Conservation (phyloP, 306 rosid species). For the Phaseolus lunatus region DNA sequence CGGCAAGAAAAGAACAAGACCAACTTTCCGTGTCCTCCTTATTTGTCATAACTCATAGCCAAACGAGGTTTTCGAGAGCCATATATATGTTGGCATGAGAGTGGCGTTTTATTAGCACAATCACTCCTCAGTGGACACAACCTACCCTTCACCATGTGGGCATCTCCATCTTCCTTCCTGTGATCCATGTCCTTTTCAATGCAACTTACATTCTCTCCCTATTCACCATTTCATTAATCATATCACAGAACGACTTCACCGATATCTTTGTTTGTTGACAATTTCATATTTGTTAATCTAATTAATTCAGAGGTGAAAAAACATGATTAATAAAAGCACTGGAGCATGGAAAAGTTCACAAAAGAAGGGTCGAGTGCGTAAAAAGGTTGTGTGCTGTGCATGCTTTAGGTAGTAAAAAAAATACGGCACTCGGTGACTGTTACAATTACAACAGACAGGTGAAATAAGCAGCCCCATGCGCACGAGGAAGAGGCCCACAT, state of each 20-base stretch:
- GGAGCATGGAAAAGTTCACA: background rate
- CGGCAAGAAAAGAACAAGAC: conserved; percentile 45
- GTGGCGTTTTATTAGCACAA: conserved; percentile 21
- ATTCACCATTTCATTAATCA: background rate
- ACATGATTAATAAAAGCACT: background rate
- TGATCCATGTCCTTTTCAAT: conserved; percentile 23
- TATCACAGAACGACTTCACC: conserved; percentile 7
- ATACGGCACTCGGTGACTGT: background rate
- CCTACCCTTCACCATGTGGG: conserved; percentile 13
- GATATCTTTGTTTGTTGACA: background rate
- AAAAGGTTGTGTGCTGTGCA: background rate
- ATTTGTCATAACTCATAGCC: conserved; percentile 35
- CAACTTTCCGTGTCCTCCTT: conserved; percentile 6
- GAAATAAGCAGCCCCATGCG: conserved; percentile 1
- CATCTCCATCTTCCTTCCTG: conserved; percentile 23
- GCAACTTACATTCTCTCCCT: conserved; percentile 8
- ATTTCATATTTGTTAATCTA: background rate
- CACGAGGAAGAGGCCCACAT: conserved; percentile 11
- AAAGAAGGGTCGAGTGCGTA: background rate
- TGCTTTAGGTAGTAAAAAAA: background rate
- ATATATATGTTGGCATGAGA: conserved; percentile 41
- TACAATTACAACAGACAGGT: background rate
- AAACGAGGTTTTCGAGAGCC: conserved; percentile 33
- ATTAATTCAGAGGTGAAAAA: background rate
- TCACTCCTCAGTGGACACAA: background rate